Evolutionary conservation across 2,329 filamentous ascomycete species (phyloP).

Genomic region (Fusarium sp.): DNA sequence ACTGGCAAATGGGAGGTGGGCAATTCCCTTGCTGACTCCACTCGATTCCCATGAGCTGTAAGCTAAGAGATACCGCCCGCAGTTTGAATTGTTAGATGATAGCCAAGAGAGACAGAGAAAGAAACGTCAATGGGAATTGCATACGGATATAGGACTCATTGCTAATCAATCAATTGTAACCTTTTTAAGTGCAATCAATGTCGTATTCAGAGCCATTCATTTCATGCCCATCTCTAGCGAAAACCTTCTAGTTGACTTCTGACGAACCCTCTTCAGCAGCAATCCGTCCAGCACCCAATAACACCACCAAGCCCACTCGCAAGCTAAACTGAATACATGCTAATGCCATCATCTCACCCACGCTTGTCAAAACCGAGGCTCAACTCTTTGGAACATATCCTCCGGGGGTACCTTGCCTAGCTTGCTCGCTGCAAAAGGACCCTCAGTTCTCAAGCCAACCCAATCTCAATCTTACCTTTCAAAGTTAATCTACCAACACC

Average conservation of each 20-base stretch:
- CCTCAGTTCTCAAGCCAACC: constrained; percentile 26
- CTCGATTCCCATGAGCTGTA: not conserved
- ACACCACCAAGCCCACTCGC: constrained; percentile 1
- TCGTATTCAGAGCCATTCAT: not conserved
- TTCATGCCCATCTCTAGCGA: constrained; percentile 1
- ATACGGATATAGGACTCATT: not conserved
- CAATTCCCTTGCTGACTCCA: constrained; percentile 4
- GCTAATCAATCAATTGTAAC: not conserved
- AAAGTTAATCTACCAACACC: constrained; percentile 34
- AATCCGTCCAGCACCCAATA: not conserved
- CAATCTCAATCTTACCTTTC: constrained; percentile 30
- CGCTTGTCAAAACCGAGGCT: constrained; percentile 20
- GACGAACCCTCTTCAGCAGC: constrained; percentile 1
- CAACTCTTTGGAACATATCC: constrained; percentile 19
- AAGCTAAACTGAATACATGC: constrained; percentile 10
- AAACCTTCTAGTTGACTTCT: constrained; percentile 29
- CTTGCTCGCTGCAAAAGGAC: constrained; percentile 7
- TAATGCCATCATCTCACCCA: not conserved
- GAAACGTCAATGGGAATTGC: too few relatives aligned
- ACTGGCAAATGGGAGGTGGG: constrained; percentile 6
- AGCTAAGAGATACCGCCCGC: not conserved
- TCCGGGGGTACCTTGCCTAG: constrained; percentile 1
- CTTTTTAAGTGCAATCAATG: not conserved
- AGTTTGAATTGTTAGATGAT: too few relatives aligned
- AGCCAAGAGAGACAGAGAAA: too few relatives aligned